Percentiles rank a stretch among this genome's conserved stretches.
phyloP scores from a whole-genome alignment of 2,329 filamentous ascomycete species.

The Aspergillus piperis region DNA sequence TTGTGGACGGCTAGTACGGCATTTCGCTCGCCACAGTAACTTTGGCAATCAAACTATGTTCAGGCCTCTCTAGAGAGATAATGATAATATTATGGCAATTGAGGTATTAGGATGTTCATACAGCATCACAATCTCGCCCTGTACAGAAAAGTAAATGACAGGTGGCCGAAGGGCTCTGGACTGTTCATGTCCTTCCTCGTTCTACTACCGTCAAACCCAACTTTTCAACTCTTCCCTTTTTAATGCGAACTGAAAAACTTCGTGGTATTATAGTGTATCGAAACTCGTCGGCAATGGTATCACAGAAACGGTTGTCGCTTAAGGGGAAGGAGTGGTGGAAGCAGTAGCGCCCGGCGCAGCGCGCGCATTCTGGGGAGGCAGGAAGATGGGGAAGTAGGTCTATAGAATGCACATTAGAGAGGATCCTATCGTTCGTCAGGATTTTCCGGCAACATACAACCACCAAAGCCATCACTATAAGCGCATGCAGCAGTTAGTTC shows the following conservation, averaged over 20 bases:
- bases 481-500: constrained; percentile 17
- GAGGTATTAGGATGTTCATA: constrained; percentile 6
- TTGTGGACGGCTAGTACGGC: not conserved
- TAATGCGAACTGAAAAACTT: not conserved
- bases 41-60: not conserved
- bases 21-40: not conserved
- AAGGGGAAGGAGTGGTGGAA: constrained; percentile 40
- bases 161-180: not conserved
- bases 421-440: not conserved
- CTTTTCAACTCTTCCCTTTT: not conserved
- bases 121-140: not conserved
- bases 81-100: constrained; percentile 4
- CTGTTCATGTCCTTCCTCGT: not conserved
- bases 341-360: constrained; percentile 48
- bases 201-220: not conserved
- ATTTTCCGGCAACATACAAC: constrained; percentile 43
- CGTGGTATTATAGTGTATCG: not conserved
- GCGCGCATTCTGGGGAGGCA: constrained; percentile 54
- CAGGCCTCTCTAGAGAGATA: not conserved
- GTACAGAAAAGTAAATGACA: not conserved
- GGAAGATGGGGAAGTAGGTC: constrained; percentile 67
- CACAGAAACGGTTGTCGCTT: constrained; percentile 1
- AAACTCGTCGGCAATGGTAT: constrained; percentile 10
- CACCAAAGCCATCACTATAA: constrained; percentile 60
- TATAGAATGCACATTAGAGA: constrained; percentile 30